Conservation (phyloP, 306 rosid genomes). For the Cucurbita ficifolia region DNA sequence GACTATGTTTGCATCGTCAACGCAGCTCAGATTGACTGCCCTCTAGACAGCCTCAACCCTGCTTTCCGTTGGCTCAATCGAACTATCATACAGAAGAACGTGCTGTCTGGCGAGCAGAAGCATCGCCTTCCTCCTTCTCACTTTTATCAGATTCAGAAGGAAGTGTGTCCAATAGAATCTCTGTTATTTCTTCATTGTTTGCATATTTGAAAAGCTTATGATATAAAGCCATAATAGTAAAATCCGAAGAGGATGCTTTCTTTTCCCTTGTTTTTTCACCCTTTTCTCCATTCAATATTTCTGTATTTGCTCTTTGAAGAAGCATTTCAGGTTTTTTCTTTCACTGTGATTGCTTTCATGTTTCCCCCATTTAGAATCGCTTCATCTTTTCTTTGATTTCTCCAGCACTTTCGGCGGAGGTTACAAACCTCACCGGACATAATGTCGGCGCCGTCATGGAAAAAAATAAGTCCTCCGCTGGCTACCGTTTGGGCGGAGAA, state of each 20-base stretch:
- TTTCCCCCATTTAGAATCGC: neutral
- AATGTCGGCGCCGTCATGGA: conserved; percentile 5
- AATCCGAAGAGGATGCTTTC: neutral
- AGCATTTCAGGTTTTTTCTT: neutral
- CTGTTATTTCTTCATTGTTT: neutral
- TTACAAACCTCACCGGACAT: neutral
- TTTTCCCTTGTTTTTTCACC: neutral
- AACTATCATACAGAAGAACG: neutral
- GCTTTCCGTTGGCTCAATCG: neutral
- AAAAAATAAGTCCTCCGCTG: neutral
- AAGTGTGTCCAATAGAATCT: neutral
- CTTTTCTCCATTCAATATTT: neutral
- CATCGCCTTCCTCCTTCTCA: neutral
- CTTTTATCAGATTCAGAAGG: neutral
- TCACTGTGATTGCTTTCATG: neutral
- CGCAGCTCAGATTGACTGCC: neutral
- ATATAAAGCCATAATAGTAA: neutral
- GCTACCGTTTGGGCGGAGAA: conserved; percentile 16
- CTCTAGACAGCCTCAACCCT: neutral
- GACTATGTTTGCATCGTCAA: neutral
- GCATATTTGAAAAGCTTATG: neutral
- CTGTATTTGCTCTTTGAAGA: neutral
- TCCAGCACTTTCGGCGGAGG: neutral
- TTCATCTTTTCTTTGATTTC: neutral
- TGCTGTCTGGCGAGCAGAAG: neutral